Base-by-base conservation (phyloP, 495 filamentous ascomycete genomes). In the Cercophora newfieldiana region DNA sequence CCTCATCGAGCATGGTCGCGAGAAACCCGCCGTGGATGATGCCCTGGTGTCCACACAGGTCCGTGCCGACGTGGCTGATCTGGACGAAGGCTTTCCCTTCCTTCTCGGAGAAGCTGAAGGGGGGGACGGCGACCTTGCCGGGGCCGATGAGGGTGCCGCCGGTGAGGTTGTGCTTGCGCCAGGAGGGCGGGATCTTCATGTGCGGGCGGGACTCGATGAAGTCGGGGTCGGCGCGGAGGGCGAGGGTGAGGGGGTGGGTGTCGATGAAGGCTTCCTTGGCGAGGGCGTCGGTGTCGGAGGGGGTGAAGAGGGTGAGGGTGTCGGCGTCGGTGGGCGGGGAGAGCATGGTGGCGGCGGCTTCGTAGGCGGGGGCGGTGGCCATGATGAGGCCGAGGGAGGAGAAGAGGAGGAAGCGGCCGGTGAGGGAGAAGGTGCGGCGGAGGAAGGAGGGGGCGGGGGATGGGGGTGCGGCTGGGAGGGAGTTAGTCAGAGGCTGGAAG, bases 1-100 rank as follows among this genome's bases (percentile, higher is more conserved):
- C 92, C 77, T 99, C 95, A 70, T 99, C 95, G 53, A 98, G 79
- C 71, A 99, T 80, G 14, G 96, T 98, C 16, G 95, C 96, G 54
- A 98, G 78, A 68, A 98, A 75, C 0, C 95, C 95, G 7, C 95
- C 95, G 72, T 99, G 95, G 1, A 99, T 82, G 65, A 98, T 91
- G 1, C 94, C 95, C 21, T 90, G 89, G 73, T 99, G 94, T 4
- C 95, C 95, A 73, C 92, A 98, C 48, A 99, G 78, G 70, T 92
- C 88, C 3, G 82, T 77, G 18, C 95, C 96, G 0, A 97, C 82
- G 73, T 94, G 95, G 58, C 87, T 84, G 19, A 98, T 84, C 24
- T 89, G 86, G 8, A 94, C 86, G 53, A 94, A 78, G 56, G 79
- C 81, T 78, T 90, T 91, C 28, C 93, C 93, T 18, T 81, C 86